Evolutionary conservation across 345 rosid genomes (phyloP).

Genomic region (Lagerstroemia speciosa): DNA sequence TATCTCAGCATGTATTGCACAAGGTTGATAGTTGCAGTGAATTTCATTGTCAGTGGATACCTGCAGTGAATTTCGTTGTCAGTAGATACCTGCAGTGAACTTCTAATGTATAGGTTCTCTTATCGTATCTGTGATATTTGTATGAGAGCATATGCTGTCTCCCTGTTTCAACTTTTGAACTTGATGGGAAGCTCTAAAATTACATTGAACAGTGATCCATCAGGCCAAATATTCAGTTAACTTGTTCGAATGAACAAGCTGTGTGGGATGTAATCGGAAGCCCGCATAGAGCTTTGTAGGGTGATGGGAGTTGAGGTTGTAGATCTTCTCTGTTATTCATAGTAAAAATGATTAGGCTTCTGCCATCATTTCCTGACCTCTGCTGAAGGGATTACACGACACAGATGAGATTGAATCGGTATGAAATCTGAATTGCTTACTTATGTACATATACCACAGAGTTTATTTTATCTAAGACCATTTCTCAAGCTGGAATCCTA

Average conservation of each 20-base stretch:
- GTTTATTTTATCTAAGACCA: not conserved
- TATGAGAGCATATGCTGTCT: conserved; percentile 33
- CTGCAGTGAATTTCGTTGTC: not conserved
- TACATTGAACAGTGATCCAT: not conserved
- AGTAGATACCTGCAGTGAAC: not conserved
- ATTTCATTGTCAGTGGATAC: too few species aligned
- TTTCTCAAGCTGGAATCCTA: not conserved
- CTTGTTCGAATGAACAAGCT: conserved; percentile 79
- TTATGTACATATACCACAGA: not conserved
- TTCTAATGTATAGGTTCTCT: not conserved
- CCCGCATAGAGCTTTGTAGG: conserved; percentile 62
- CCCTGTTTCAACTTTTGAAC: not conserved
- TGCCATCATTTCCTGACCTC: conserved; percentile 50
- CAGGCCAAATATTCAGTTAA: conserved; percentile 63
- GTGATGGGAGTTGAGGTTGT: conserved; percentile 62
- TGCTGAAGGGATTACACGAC: not conserved
- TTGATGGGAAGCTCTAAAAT: not conserved
- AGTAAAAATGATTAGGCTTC: conserved; percentile 47
- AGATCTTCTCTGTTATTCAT: conserved; percentile 67
- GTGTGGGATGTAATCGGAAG: conserved; percentile 71
- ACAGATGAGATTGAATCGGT: not conserved
- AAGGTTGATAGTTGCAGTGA: too few species aligned
- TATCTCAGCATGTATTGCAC: not conserved
- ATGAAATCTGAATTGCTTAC: not conserved
- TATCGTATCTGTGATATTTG: not conserved